phyloP scores from a whole-genome alignment of 176 grass and related monocot species.

The Musa beccarii region DNA sequence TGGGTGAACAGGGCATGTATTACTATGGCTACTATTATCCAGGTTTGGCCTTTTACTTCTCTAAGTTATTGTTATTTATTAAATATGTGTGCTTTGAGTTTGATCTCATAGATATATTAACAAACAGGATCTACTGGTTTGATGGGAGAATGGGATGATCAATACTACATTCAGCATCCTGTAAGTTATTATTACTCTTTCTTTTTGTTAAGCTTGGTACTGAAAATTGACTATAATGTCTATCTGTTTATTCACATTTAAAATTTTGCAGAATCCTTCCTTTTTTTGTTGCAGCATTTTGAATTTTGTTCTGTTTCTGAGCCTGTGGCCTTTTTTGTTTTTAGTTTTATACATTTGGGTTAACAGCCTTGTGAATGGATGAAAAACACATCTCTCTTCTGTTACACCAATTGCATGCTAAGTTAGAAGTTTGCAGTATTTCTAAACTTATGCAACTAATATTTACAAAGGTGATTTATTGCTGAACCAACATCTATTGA shows the following conservation, averaged over 20 bases:
- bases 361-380: too few species aligned
- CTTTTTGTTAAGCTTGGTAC: slow-evolving; percentile 8
- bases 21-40: slow-evolving; percentile 76
- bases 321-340: too few species aligned
- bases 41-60: slow-evolving; percentile 33
- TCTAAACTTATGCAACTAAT: too few species aligned
- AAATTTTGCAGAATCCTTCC: not conserved
- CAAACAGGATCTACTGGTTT: slow-evolving; percentile 32
- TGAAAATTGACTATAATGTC: slow-evolving; percentile 6
- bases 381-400: too few species aligned
- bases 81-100: slow-evolving; percentile 1
- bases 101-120: not conserved
- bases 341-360: too few species aligned
- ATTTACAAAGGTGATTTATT: too few species aligned
- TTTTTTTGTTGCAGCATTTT: not conserved
- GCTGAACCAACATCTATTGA: too few species aligned
- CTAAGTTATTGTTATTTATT: not conserved
- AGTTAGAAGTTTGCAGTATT: too few species aligned
- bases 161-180: slow-evolving; percentile 43
- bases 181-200: slow-evolving; percentile 32
- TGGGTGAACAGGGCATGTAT: slow-evolving; percentile 58
- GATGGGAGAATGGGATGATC: slow-evolving; percentile 59
- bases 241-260: not conserved
- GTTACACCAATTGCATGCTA: too few species aligned
- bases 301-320: too few species aligned